These are phyloP conservation scores for Colletotrichum destructivum DNA, from an alignment of 2,329 filamentous ascomycete genomes.

Conservation along the genomic window DNA sequence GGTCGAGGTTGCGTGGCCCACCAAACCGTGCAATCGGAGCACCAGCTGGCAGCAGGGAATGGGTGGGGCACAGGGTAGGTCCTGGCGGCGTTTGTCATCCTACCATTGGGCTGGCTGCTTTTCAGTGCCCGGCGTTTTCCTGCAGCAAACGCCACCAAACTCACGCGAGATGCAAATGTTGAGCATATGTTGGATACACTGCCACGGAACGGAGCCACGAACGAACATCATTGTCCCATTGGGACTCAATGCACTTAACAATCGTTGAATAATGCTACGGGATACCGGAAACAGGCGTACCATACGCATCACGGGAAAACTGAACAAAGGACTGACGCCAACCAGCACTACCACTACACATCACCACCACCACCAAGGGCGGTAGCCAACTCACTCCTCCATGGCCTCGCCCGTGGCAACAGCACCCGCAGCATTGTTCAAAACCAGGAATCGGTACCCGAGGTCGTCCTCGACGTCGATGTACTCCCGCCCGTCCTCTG, in stretches of 20 bases:
- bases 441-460: slow-evolving; percentile 14
- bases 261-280: background rate
- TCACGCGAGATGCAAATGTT: slow-evolving; percentile 4
- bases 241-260: background rate
- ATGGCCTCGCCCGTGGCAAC: slow-evolving; percentile 1
- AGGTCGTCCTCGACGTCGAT: slow-evolving; percentile 50
- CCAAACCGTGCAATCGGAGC: slow-evolving; percentile 2
- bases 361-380: no score
- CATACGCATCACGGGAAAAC: background rate
- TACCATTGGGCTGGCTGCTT: background rate
- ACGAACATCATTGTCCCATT: background rate
- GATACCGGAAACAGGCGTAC: background rate
- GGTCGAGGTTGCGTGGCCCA: slow-evolving; percentile 21
- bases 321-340: background rate
- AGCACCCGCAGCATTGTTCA: slow-evolving; percentile 19
- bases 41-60: slow-evolving; percentile 14
- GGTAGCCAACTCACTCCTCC: background rate
- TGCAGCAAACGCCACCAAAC: slow-evolving; percentile 9
- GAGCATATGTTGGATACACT: slow-evolving; percentile 18
- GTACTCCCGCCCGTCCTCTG: slow-evolving; percentile 50
- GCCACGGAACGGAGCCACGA: background rate
- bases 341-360: background rate
- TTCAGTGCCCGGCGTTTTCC: slow-evolving; percentile 11
- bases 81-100: no score
- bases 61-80: no score